Base-by-base conservation (phyloP, 106 monocot genomes). In the Platanthera guangdongensis region DNA sequence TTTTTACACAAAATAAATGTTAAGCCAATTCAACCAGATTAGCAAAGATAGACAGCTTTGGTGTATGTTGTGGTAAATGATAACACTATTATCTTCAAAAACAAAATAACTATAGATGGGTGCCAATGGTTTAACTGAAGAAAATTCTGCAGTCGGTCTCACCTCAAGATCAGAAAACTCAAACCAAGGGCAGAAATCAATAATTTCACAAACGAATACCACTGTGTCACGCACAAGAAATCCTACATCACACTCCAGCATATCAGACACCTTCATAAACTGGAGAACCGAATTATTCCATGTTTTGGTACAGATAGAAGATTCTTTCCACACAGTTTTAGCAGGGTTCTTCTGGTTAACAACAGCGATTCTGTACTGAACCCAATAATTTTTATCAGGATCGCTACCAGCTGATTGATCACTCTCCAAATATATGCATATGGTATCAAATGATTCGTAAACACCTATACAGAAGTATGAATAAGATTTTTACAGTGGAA, bases 371-470 rank as follows among this genome's bases (percentile, higher is more conserved):
- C 86, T 87, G 48, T 97, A 97, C 1, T 78, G 82, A 18, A 97
- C 96, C 96, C 96, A 97, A 75, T 89, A 97, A 65, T 97, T 97
- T 74, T 91, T 93, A 69, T 97, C 96, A 68, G 85, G 89, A 77
- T 97, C 96, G 86, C 55, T 86, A 21, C 90, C 90, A 59, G 91
- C 78, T 48, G 93, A 89, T 80, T 88, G 96, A 77, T 97, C 96
- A 81, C 96, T 97, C 84, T 97, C 96, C 87, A 97, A 82, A 78
- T 97, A 97, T 84, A 97, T 97, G 76, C 96, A 97, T 68, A 97
- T 97, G 14, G 91, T 97, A 77, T 93, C 96, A 85, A 97, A 93
- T 30, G 96, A 97, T 82, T 97, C 96, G 75, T 97, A 97, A 8
- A 93, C 96, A 87, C 96, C 96, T 97, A 82, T 77, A 80, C 50